Base-by-base conservation (phyloP, 2,329 filamentous ascomycete genomes). In the Akanthomyces uredinophilus region DNA sequence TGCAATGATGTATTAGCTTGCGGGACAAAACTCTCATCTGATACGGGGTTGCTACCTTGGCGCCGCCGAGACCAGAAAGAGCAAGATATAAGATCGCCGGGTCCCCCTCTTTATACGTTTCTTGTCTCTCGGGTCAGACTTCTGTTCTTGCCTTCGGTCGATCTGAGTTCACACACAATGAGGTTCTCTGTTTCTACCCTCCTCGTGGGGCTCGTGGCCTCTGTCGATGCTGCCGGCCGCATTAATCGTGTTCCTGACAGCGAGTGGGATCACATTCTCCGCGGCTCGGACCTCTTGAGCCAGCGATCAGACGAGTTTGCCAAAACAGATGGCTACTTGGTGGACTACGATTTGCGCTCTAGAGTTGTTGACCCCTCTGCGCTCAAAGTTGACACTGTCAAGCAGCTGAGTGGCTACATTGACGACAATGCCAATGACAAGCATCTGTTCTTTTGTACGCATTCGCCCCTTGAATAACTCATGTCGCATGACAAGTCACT, bases 391-490 rank as follows among this genome's bases (percentile, higher is more conserved):
- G 95, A 99, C 76, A 91, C 82, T 59, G 93, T 98, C 72, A 98
- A 96, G 87, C 95, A 99, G 78, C 97, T 96, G 84, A 96, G 91
- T 71, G 95, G 95, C 65, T 99, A 99, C 77, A 87, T 99, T 53
- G 95, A 99, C 75, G 92, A 99, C 70, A 90, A 98, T 64, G 91
- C 94, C 73, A 88, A 95, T 67, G 94, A 98, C 77, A 98, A 98
- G 87, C 95, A 99, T 77, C 80, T 99, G 64, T 99, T 99, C 76
- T 99, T 98, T 81, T 99, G 62, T 63, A 60, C 8, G 61, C 27
- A n/a, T 3, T 51, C 5, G 29, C 13, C 32, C 37, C 20, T 44
- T 24, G 13, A 35, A 18, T 14, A 1, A n/a, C 11, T 16, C 10
- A 20, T 18, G 10, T 20, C 37, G 20, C 14, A 50, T 50, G 1